Evolutionary conservation across 176 grass and related monocot genomes (phyloP).

Genomic region (Pharus latifolius): DNA sequence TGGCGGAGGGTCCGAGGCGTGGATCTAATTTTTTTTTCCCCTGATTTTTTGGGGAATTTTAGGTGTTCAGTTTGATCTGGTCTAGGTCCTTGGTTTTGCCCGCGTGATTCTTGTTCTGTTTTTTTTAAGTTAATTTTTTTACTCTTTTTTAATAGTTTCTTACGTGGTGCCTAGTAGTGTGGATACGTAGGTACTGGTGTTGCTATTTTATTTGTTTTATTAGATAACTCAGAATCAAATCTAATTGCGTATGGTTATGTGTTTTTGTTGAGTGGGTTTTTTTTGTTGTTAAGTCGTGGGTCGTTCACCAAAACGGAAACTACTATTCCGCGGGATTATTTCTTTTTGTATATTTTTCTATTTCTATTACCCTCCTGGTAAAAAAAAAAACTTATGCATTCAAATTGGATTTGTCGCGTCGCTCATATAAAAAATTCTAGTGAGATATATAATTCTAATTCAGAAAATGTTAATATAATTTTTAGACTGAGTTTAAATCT

Average conservation of each 20-base stretch:
- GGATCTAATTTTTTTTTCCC: neutral
- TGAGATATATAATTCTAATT: neutral
- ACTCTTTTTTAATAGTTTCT: neutral
- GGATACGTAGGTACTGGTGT: neutral
- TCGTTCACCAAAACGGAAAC: neutral
- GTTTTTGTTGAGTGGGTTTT: neutral
- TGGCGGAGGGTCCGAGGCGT: slow-evolving; percentile 31
- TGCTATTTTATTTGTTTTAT: neutral
- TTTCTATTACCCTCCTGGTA: no score
- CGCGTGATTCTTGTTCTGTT: slow-evolving; percentile 21
- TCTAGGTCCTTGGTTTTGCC: slow-evolving; percentile 3
- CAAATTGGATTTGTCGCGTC: neutral
- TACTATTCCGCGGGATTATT: neutral
- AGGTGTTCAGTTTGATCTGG: neutral
- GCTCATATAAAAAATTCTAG: neutral
- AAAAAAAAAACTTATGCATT: no score
- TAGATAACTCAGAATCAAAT: neutral
- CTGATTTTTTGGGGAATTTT: neutral
- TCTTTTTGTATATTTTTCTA: neutral
- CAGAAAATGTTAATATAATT: neutral
- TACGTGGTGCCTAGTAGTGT: slow-evolving; percentile 2
- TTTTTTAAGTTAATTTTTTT: neutral
- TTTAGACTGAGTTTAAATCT: neutral
- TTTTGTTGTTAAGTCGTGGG: neutral
- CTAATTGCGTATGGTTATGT: neutral